These are phyloP conservation scores for Closterium sp. DNA, from an alignment of 139 green algal species.

Conservation along the genomic window DNA sequence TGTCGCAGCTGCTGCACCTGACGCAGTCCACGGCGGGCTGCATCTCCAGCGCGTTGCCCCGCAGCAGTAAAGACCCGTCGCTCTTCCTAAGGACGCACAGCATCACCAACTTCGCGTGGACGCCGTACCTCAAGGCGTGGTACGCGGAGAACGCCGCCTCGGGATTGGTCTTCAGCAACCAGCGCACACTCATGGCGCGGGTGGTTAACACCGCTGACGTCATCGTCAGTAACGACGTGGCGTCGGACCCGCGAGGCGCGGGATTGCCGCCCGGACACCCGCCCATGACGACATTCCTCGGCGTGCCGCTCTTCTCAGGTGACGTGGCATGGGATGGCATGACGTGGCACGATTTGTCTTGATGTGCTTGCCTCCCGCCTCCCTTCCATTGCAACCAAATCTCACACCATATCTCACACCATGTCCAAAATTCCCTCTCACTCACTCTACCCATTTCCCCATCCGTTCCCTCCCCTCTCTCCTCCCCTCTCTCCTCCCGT, in stretches of 20 bases:
- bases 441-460: no score
- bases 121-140: not conserved
- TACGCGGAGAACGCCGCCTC: not conserved
- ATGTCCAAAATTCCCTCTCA: no score
- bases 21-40: not conserved
- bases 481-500: no score
- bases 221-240: not conserved
- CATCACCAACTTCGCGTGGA: conserved; percentile 7
- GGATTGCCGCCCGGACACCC: not conserved
- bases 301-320: conserved; percentile 5
- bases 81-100: not conserved
- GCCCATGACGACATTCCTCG: not conserved
- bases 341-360: no score
- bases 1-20: not conserved
- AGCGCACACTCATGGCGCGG: not conserved
- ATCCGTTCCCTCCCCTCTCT: no score
- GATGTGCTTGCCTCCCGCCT: no score
- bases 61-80: not conserved
- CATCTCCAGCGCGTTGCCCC: not conserved
- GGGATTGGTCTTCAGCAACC: conserved; percentile 4
- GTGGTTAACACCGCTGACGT: not conserved
- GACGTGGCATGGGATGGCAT: no score
- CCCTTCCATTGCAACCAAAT: no score
- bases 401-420: no score
- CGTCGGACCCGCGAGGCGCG: not conserved